Percentiles rank a stretch among this genome's conserved stretches.
Conservation (phyloP, 2,329 filamentous ascomycete genomes). For the Lithohypha guttulata region DNA sequence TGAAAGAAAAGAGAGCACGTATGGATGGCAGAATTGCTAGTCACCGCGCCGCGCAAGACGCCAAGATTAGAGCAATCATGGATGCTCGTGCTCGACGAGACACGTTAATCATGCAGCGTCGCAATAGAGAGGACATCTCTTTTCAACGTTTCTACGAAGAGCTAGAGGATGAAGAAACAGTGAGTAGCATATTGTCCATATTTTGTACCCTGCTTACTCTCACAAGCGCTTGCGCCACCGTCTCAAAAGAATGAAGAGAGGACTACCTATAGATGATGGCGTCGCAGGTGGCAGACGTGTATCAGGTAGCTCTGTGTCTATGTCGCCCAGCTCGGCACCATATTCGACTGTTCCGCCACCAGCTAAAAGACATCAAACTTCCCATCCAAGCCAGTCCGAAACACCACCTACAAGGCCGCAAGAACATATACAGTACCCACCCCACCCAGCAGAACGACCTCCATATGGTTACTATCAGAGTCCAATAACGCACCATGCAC, state of each 20-base stretch:
- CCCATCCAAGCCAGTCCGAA: constrained; percentile 19
- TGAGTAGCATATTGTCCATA: constrained; percentile 6
- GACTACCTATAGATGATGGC: constrained; percentile 19
- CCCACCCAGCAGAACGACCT: constrained; percentile 4
- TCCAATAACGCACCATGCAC: not conserved
- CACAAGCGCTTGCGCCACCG: constrained; percentile 19
- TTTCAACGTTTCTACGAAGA: constrained; percentile 19
- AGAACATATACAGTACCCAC: constrained; percentile 7
- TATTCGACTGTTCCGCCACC: constrained; percentile 21
- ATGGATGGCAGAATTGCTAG: constrained; percentile 20
- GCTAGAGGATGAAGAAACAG: constrained; percentile 19
- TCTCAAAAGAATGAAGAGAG: constrained; percentile 21
- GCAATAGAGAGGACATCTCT: constrained; percentile 18
- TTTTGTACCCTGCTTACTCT: no score
- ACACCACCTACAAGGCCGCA: constrained; percentile 10
- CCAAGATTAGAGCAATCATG: constrained; percentile 17
- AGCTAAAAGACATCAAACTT: constrained; percentile 20
- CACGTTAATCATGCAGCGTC: constrained; percentile 15
- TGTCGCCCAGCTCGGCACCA: constrained; percentile 16
- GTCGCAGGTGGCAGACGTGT: constrained; percentile 10
- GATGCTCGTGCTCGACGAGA: constrained; percentile 20
- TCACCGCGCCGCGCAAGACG: constrained; percentile 18
- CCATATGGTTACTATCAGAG: constrained; percentile 4
- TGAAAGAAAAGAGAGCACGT: constrained; percentile 18
- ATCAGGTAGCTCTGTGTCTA: constrained; percentile 14